Evolutionary conservation across 305 asterid species (phyloP), one percentile per base, ranked within the genome.

Genomic region (Rubia peregrina): DNA sequence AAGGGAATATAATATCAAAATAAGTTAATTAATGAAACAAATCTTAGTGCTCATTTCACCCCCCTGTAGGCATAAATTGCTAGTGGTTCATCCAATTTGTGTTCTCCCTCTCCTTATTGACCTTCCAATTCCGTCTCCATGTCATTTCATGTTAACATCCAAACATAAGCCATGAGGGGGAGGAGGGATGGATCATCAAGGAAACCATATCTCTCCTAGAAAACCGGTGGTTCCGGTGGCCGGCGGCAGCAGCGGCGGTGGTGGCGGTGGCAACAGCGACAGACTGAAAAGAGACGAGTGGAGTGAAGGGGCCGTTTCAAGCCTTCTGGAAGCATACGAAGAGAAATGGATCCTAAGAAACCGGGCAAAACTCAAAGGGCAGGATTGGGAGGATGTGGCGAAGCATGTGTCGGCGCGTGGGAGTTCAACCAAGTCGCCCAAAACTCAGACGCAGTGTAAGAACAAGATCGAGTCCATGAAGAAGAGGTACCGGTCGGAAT

Each of bases 381-480:
- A 88, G 65, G 96, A 90, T 19, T 90, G 96, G 96, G 96, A 90
- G 61, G 95, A 90, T 19, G 96, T 90, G 46, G 95, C 96, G 4
- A 80, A 70, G 70, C 84, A 81, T 64, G 96, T 90, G 6, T 90
- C 96, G 0, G 73, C 68, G 7, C 81, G 96, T 66, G 80, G 74
- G 4, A 53, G 51, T 59, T 71, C 78, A 2, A 78, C 85, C 2
- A 88, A 82, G 73, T 85, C 91, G 21, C 73, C 86, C 0, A 90
- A 90, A 71, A 88, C 96, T 49, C 96, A 84, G 77, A 88, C 96
- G 6, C 96, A 90, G 86, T 90, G 95, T 73, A 90, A 90, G 85
- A 90, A 90, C 81, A 90, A 90, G 85, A 88, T 90, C 48, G 96
- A 90, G 85, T 90, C 96, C 7, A 90, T 90, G 96, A 90, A 90